Evolutionary conservation across 208 protist genomes (phyloP).

Genomic region (Zelonia costaricensis): DNA sequence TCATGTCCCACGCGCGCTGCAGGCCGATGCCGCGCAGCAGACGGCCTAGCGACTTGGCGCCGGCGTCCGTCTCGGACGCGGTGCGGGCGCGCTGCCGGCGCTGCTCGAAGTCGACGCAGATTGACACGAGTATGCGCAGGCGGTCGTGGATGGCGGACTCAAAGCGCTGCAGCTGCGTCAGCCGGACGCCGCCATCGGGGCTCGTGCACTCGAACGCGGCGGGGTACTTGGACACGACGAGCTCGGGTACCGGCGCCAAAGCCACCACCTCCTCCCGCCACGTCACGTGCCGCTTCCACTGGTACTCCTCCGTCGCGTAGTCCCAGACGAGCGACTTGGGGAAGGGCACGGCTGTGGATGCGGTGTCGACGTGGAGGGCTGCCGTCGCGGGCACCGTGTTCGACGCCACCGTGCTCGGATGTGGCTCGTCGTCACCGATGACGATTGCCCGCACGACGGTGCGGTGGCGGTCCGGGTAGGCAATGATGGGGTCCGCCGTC

Average conservation of each 20-base stretch:
- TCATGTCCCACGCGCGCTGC: slow-evolving; percentile 16
- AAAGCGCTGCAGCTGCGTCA: slow-evolving; percentile 71
- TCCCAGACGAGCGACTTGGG: slow-evolving; percentile 27
- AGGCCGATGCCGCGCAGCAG: slow-evolving; percentile 6
- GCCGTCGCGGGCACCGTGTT: not conserved
- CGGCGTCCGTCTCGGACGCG: not conserved
- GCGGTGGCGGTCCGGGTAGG: slow-evolving; percentile 61
- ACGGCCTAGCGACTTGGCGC: not conserved
- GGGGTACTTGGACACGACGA: slow-evolving; percentile 63
- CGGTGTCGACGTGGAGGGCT: not conserved
- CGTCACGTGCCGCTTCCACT: slow-evolving; percentile 62
- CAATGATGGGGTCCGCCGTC: slow-evolving; percentile 63
- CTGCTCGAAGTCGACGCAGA: slow-evolving; percentile 25
- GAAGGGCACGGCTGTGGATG: not conserved
- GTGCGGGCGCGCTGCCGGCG: not conserved
- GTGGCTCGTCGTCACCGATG: slow-evolving; percentile 9
- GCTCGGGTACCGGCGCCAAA: slow-evolving; percentile 36
- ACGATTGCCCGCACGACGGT: slow-evolving; percentile 30
- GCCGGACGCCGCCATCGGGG: slow-evolving; percentile 43
- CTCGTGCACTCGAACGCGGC: slow-evolving; percentile 58
- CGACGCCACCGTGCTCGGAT: not conserved
- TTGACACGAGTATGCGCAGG: slow-evolving; percentile 37
- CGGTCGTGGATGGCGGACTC: slow-evolving; percentile 52
- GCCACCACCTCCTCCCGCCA: slow-evolving; percentile 46
- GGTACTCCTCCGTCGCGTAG: slow-evolving; percentile 46